phyloP scores from a whole-genome alignment of 2,329 filamentous ascomycete species.

The Emydomyces testavorans region DNA sequence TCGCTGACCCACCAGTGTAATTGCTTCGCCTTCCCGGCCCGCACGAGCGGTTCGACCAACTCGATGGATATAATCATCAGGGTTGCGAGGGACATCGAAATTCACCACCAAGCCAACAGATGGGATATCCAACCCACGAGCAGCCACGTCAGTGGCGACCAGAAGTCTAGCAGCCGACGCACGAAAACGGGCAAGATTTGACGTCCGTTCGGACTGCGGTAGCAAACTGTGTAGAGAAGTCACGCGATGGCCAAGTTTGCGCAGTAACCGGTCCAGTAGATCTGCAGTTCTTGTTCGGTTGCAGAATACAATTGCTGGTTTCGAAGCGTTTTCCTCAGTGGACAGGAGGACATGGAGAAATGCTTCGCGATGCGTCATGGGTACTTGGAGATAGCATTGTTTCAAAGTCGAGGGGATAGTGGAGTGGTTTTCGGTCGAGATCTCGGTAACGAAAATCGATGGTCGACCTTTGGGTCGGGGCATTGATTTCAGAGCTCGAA shows the following conservation, averaged over 20 bases:
- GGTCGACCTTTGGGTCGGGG: conserved; percentile 57
- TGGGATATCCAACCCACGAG: conserved; percentile 88
- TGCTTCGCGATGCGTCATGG: conserved; percentile 85
- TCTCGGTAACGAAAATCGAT: conserved; percentile 78
- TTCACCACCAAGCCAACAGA: conserved; percentile 85
- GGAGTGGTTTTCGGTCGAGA: conserved; percentile 57
- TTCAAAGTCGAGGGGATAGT: conserved; percentile 66
- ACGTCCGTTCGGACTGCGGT: conserved; percentile 69
- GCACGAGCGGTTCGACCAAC: conserved; percentile 93
- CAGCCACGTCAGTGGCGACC: conserved; percentile 89
- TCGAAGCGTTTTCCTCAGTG: conserved; percentile 62
- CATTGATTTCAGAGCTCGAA: conserved; percentile 71
- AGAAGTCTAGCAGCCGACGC: conserved; percentile 79
- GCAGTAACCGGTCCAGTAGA: conserved; percentile 75
- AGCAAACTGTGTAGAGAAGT: conserved; percentile 83
- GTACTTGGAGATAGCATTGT: conserved; percentile 78
- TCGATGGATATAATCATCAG: conserved; percentile 93
- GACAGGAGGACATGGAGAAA: conserved; percentile 83
- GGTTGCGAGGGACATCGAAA: conserved; percentile 90
- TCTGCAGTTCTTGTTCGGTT: conserved; percentile 85
- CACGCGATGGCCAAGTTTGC: conserved; percentile 75
- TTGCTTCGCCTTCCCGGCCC: conserved; percentile 66
- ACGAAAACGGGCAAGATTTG: conserved; percentile 84
- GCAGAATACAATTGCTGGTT: conserved; percentile 83
- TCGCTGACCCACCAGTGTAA: conserved; percentile 83